Evolutionary conservation across 2,329 filamentous ascomycete genomes (phyloP), one percentile per base, ranked within the genome.

Genomic region (Diaporthe destruens): DNA sequence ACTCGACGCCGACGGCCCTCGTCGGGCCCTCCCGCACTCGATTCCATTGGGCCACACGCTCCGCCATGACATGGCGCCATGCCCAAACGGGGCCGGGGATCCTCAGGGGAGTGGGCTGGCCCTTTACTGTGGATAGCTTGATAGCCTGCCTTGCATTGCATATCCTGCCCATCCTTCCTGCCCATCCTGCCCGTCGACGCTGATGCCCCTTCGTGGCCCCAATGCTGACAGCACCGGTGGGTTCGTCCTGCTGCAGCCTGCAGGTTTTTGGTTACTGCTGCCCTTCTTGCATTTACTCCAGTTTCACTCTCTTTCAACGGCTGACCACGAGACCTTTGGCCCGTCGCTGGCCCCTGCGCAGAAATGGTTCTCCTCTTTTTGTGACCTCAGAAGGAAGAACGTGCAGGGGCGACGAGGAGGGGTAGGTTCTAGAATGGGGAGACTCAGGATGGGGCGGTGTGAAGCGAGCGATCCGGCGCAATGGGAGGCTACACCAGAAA

Each of bases 51-150:
- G 54, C 69, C 49, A 65, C 63, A 69, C 6, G 55, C 11, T 29
- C 71, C 49, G 44, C 54, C 56, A 54, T 53, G 23, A 61, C 51
- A 71, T 65, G 55, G 56, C 67, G 63, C 72, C 72, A 73, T 71
- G 47, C 69, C 72, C 20, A 14, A 51, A 72, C 71, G 53, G 63
- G 68, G 69, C 55, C 42, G 23, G 56, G 65, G 56, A 53, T 51
- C 65, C 25, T 36, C 49, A 72, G 71, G 71, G 49, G 59, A 49
- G 42, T 32, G 23, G 59, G 39, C 18, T 5, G 42, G 42, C 29
- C 29, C 29, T 51, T n/a, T n/a, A n/a, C n/a, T n/a, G n/a, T n/a
- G n/a, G n/a, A n/a, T n/a, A n/a, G n/a, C n/a, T n/a, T n/a, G n/a
- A n/a, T n/a, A n/a, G n/a, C n/a, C n/a, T n/a, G n/a, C 29, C 16